A percentile compares a stretch with the other conserved stretches of the same genome.
Conservation (phyloP, 2,329 filamentous ascomycete species). For the Emericellopsis cladophorae region DNA sequence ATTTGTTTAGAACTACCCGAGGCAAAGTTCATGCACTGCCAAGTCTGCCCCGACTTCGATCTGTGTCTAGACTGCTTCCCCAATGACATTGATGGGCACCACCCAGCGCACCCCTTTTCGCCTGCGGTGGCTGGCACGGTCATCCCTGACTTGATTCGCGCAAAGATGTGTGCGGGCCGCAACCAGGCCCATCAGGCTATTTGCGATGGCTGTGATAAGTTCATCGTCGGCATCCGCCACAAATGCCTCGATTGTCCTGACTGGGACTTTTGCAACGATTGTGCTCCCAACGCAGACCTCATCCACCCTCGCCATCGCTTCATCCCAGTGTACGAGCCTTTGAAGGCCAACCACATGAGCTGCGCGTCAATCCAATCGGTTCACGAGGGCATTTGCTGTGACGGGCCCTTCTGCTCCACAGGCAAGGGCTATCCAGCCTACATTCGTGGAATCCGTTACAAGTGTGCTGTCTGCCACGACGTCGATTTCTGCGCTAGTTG, state of each 20-base stretch:
- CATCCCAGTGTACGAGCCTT: conserved; percentile 69
- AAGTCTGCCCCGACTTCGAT: conserved; percentile 77
- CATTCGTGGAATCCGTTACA: conserved; percentile 83
- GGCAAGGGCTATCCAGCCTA: conserved; percentile 45
- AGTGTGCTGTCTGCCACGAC: conserved; percentile 93
- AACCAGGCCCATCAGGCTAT: conserved; percentile 75
- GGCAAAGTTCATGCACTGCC: conserved; percentile 74
- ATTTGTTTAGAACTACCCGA: conserved; percentile 51
- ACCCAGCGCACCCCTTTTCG: conserved; percentile 73
- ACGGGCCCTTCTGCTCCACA: conserved; percentile 73
- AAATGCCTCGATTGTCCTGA: conserved; percentile 97
- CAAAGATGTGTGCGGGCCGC: conserved; percentile 66
- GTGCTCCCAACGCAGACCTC: conserved; percentile 51
- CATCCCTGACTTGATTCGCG: conserved; percentile 47
- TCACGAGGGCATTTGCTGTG: conserved; percentile 85
- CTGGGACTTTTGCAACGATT: conserved; percentile 86
- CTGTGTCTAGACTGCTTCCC: conserved; percentile 76
- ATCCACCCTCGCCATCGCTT: conserved; percentile 81
- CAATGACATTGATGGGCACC: conserved; percentile 71
- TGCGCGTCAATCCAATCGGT: conserved; percentile 14
- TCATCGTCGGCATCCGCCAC: conserved; percentile 79
- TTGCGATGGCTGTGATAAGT: conserved; percentile 86
- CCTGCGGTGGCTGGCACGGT: conserved; percentile 51
- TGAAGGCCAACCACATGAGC: conserved; percentile 17
- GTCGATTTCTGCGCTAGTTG: conserved; percentile 91